Percentiles rank a stretch among this genome's conserved stretches.
These are phyloP conservation scores for Komagataea norvegica DNA, from an alignment of 1,139 yeast species.

Conservation along the genomic window DNA sequence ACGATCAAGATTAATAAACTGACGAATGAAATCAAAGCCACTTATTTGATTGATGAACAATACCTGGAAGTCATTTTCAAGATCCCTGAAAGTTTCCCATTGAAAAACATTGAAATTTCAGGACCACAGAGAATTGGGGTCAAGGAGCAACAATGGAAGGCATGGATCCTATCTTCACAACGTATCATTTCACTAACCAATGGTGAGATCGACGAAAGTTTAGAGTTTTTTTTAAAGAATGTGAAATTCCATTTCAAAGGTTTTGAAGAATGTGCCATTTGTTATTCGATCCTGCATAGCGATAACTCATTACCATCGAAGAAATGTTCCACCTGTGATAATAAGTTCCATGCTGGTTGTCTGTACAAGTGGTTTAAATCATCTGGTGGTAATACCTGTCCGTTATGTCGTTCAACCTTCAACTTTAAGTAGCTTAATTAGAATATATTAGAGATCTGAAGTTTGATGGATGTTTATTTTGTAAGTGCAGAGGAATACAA, in stretches of 20 bases:
- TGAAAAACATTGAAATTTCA: constrained; percentile 64
- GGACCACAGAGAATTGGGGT: constrained; percentile 86
- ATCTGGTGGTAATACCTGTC: constrained; percentile 88
- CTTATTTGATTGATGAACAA: constrained; percentile 82
- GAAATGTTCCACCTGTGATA: constrained; percentile 82
- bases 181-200: constrained; percentile 65
- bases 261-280: constrained; percentile 94
- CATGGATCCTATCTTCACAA: constrained; percentile 91
- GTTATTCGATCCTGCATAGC: constrained; percentile 80
- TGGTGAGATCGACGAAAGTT: constrained; percentile 78
- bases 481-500: too few relatives aligned
- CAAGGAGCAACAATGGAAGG: constrained; percentile 89
- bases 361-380: constrained; percentile 96
- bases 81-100: constrained; percentile 70
- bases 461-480: too few relatives aligned
- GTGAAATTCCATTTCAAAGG: constrained; percentile 84
- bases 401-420: constrained; percentile 63
- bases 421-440: constrained; percentile 22
- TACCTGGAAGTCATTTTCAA: constrained; percentile 73
- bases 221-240: constrained; percentile 76
- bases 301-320: constrained; percentile 90
- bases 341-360: constrained; percentile 96
- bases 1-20: constrained; percentile 57
- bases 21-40: constrained; percentile 67
- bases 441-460: too few relatives aligned